Percentiles rank a stretch among this genome's conserved stretches.
Conservation (phyloP, 768 basidiomycete genomes). For the Xerocomellus dryophilus region DNA sequence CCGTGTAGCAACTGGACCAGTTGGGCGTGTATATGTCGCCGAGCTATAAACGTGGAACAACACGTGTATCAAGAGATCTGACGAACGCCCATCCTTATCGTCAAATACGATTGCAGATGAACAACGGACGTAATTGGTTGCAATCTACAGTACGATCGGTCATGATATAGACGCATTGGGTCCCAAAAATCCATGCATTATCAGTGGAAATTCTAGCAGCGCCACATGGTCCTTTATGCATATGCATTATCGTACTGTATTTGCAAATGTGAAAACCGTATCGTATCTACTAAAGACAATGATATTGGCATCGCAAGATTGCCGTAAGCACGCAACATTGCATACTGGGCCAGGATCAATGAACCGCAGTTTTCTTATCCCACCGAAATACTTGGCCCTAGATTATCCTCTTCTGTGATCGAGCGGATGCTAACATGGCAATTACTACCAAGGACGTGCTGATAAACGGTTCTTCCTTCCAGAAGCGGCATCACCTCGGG, state of each 20-base stretch:
- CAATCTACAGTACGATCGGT: background rate
- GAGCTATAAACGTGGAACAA: conserved; percentile 12
- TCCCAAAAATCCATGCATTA: background rate
- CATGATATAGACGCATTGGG: background rate
- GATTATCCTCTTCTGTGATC: background rate
- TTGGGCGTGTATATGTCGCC: background rate
- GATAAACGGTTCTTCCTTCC: conserved; percentile 18
- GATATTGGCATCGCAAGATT: background rate
- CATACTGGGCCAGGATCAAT: background rate
- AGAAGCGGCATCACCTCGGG: conserved; percentile 32
- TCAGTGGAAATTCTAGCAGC: background rate
- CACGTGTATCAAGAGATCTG: conserved; percentile 21
- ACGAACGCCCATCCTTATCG: conserved; percentile 21
- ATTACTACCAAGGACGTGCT: conserved; percentile 8
- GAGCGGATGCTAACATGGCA: conserved; percentile 5
- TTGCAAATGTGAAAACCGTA: conserved; percentile 16
- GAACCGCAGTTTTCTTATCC: background rate
- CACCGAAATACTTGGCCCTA: background rate
- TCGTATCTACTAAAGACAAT: background rate
- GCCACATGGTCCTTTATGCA: background rate
- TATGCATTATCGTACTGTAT: background rate
- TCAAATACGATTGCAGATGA: conserved; percentile 21
- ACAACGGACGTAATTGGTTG: conserved; percentile 2
- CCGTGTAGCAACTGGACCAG: conserved; percentile 3
- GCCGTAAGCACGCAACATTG: background rate